Evolutionary conservation across 139 green algal genomes (phyloP), one percentile per base, ranked within the genome.

Genomic region (Spirogloea muscicola): DNA sequence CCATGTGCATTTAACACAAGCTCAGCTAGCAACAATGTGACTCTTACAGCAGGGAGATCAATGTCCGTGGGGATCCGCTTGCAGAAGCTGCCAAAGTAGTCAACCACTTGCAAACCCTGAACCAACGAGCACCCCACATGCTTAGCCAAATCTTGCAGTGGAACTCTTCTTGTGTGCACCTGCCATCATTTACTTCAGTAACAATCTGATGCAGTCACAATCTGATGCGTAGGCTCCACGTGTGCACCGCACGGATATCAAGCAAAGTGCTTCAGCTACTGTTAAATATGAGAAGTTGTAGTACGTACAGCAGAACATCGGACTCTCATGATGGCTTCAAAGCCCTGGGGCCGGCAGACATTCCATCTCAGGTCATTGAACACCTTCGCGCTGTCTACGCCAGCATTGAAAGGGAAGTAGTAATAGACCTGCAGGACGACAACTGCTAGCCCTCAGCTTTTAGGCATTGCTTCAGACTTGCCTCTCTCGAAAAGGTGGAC

Each of bases 281-380:
- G 21, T 31, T 21, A 55, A 21, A n/a, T 21, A 55, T 55, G n/a
- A n/a, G n/a, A 13, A 25, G 43, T 51, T 10, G 13, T 10, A 13
- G 43, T 51, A 51, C 43, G 43, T 7, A 68, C 59, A n/a, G n/a
- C 48, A 7, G 38, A 60, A 25, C 68, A 79, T 18, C 89, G 77
- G 44, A 99, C 89, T 65, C 94, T 89, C 94, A 99, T 97, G n/a
- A 99, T 91, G 6, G 89, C 93, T 87, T 98, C 92, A 89, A 95
- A 93, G 10, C 82, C 91, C 41, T 90, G 91, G 29, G 84, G 81
- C 0, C 94, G 87, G 0, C 72, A 85, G 48, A 99, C 82, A 86
- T 96, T 96, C 85, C 91, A 91, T 33, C 9, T 31, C 3, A 96
- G 31, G 74, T 95, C 89, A 2, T 84, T 87, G 29, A 70, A n/a